Base-by-base conservation (phyloP, 371 early-diverging fungal species). In the Saksenaea oblongispora region DNA sequence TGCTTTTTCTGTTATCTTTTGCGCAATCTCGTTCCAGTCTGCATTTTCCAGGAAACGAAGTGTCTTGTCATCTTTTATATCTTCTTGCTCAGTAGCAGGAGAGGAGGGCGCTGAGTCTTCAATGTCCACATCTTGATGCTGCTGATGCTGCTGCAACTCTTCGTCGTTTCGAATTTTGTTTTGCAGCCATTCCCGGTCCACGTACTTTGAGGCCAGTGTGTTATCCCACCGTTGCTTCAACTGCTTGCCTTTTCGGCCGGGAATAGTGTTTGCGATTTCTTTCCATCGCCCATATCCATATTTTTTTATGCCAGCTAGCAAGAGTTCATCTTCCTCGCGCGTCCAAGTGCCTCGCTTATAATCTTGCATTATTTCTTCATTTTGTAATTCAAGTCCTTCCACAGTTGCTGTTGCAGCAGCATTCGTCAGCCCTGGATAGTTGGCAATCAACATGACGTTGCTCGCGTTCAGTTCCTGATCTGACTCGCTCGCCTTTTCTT, bases 1-100 rank as follows among this genome's bases (percentile, higher is more conserved):
- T 31, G 71, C 75, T 28, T 78, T 78, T 62, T 80, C 81, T 5
- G 72, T 72, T n/a, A 80, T 72, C 34, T 80, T 80, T 53, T 72
- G 65, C 10, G 76, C 72, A 31, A 80, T 69, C 27, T 74, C 76
- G 26, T 66, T 41, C 55, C 61, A 47, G 11, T 56, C 35, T 35
- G 34, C 44, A 0, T 71, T 59, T 27, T 74, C 77, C 15, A 73
- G 17, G 24, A 37, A 41, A 35, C 41, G 58, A 2, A 41, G 34
- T 1, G 41, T 34, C 42, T 31, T 55, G 58, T 28, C 26, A 53
- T 22, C 56, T 41, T 37, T 54, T 54, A 26, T 26, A 14, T 37
- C 27, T 51, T 37, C 22, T 56, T 35, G 42, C 9, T 31, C 54
- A 13, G 54, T 58, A 27, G 37, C 34, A 22, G 68, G 64, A 22